These are phyloP conservation scores for Gossypium ekmanianum DNA, from an alignment of 345 rosid species.

Conservation along the genomic window DNA sequence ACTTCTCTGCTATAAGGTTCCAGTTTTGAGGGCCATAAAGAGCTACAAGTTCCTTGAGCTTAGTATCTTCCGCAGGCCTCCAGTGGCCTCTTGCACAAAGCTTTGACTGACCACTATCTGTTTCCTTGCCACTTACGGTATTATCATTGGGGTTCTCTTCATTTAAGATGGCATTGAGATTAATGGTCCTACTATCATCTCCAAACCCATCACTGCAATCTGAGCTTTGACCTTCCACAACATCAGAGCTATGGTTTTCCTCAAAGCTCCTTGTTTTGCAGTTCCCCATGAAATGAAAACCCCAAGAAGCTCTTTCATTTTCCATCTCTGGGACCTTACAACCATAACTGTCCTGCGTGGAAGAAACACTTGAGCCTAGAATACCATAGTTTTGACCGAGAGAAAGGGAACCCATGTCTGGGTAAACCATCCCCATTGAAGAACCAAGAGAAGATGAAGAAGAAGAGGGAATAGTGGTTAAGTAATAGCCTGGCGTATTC, in stretches of 20 bases:
- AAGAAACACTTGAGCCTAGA: slow-evolving; percentile 3
- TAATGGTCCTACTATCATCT: slow-evolving; percentile 21
- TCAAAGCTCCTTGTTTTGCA: slow-evolving; percentile 19
- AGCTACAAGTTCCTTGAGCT: slow-evolving; percentile 88
- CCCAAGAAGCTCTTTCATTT: slow-evolving; percentile 34
- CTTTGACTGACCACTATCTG: slow-evolving; percentile 60
- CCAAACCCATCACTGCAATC: slow-evolving; percentile 34
- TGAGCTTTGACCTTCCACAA: slow-evolving; percentile 21
- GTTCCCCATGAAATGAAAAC: slow-evolving; percentile 32
- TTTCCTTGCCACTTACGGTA: slow-evolving; percentile 34
- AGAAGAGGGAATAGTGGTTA: slow-evolving; percentile 9
- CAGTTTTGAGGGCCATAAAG: slow-evolving; percentile 96
- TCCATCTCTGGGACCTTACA: slow-evolving; percentile 19
- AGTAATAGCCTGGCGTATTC: slow-evolving; percentile 11
- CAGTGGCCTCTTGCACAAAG: slow-evolving; percentile 95
- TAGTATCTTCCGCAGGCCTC: slow-evolving; percentile 91
- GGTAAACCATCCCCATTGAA: slow-evolving; percentile 29
- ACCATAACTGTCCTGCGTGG: slow-evolving; percentile 15
- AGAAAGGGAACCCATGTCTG: slow-evolving; percentile 49
- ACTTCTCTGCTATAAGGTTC: slow-evolving; percentile 95
- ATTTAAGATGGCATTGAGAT: slow-evolving; percentile 26
- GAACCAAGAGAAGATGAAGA: slow-evolving; percentile 10
- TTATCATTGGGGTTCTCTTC: slow-evolving; percentile 31
- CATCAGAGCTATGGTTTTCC: slow-evolving; percentile 13
- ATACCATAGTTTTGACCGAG: slow-evolving; percentile 29